Evolutionary conservation across 495 filamentous ascomycete genomes (phyloP).

Genomic region (Aspergillus heteromorphus): DNA sequence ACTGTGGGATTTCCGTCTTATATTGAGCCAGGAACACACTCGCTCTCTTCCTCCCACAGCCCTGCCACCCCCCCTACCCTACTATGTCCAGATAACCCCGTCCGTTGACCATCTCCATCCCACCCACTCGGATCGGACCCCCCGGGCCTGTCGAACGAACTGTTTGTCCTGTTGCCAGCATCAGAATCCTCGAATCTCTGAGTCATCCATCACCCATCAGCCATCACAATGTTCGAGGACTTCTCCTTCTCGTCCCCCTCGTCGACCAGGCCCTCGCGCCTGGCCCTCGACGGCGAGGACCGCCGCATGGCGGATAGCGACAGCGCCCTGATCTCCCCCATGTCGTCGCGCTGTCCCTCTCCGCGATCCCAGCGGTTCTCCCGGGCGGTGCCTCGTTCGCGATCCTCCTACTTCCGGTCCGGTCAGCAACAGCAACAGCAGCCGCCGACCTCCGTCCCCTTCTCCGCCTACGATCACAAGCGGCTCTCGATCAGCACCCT

Average conservation of each 20-base stretch:
- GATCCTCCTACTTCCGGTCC: conserved; percentile 32
- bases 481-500: conserved; percentile 41
- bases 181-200: neutral
- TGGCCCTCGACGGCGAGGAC: conserved; percentile 35
- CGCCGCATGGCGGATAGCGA: conserved; percentile 36
- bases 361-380: conserved; percentile 38
- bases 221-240: conserved; percentile 39
- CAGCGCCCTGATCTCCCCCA: conserved; percentile 36
- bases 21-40: conserved; percentile 1
- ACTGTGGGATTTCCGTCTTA: conserved; percentile 1
- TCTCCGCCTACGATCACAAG: conserved; percentile 34
- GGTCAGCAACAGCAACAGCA: conserved; percentile 16
- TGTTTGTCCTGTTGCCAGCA: neutral
- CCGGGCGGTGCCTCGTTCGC: conserved; percentile 28
- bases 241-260: conserved; percentile 43
- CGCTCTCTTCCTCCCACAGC: neutral
- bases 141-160: neutral
- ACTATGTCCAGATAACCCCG: neutral
- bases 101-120: neutral
- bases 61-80: no score
- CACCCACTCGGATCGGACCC: neutral
- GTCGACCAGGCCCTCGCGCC: conserved; percentile 26
- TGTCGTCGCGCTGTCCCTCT: conserved; percentile 45
- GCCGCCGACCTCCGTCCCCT: conserved; percentile 41
- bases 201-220: neutral